Conservation (phyloP, 495 filamentous ascomycete genomes). For the Penicillium ochrochloron region DNA sequence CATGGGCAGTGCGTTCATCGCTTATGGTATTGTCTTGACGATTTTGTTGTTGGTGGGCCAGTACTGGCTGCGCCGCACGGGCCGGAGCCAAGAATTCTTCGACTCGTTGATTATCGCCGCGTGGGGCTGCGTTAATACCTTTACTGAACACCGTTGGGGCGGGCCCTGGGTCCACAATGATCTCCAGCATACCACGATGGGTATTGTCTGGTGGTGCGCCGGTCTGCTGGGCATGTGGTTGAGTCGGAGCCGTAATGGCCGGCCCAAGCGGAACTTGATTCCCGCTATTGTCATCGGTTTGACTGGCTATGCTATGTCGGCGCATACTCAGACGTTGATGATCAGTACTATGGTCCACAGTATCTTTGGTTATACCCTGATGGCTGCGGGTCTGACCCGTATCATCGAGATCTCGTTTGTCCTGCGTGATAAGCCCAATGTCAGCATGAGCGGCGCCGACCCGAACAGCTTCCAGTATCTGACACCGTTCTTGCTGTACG, state of each 20-base stretch:
- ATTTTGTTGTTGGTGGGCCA: conserved; percentile 89
- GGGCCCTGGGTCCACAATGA: conserved; percentile 89
- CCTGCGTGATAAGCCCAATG: conserved; percentile 67
- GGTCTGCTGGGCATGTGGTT: conserved; percentile 93
- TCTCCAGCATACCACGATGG: conserved; percentile 97
- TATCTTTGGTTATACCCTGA: conserved; percentile 94
- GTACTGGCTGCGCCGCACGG: conserved; percentile 79
- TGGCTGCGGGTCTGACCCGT: conserved; percentile 81
- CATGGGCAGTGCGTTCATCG: conserved; percentile 97
- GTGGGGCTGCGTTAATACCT: conserved; percentile 97
- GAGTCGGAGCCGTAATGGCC: conserved; percentile 78
- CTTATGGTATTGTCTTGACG: conserved; percentile 85
- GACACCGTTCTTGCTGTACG: conserved; percentile 86
- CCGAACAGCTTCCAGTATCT: conserved; percentile 92
- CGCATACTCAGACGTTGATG: conserved; percentile 79
- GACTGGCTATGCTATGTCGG: conserved; percentile 94
- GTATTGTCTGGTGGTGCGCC: conserved; percentile 95
- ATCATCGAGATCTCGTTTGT: conserved; percentile 94
- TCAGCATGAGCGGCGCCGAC: conserved; percentile 63
- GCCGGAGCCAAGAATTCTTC: conserved; percentile 95
- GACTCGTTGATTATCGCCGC: conserved; percentile 87
- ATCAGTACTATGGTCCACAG: conserved; percentile 88
- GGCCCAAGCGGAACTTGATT: conserved; percentile 88
- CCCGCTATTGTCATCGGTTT: conserved; percentile 87
- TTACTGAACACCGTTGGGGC: conserved; percentile 97